phyloP scores from a whole-genome alignment of 495 filamentous ascomycete genomes.

The Daldinia vernicosa region DNA sequence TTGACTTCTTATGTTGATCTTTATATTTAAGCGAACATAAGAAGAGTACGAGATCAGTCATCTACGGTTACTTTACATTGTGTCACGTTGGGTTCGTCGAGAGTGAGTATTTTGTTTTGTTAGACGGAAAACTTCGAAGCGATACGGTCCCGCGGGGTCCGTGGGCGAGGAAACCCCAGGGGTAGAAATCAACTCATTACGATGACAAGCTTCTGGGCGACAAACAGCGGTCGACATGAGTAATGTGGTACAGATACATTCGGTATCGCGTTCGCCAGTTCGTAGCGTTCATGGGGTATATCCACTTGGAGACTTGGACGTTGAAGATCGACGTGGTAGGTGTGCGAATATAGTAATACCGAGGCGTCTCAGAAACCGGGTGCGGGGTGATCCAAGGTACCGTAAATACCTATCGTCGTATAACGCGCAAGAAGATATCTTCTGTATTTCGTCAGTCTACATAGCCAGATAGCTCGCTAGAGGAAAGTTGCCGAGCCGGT shows the following conservation, averaged over 20 bases:
- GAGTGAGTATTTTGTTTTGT: not conserved
- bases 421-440: not conserved
- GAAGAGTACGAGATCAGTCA: not conserved
- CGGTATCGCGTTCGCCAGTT: no score
- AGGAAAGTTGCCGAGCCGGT: not conserved
- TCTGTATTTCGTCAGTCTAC: not conserved
- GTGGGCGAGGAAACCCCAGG: not conserved
- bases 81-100: not conserved
- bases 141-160: not conserved
- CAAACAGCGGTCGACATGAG: not conserved
- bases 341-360: conserved; percentile 4
- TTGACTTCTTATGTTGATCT: not conserved
- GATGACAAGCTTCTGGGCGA: not conserved
- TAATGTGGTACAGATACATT: not conserved
- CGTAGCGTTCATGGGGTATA: not conserved
- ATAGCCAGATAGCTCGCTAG: no score
- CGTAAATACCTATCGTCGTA: no score
- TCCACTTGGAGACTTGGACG: not conserved
- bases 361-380: not conserved
- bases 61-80: not conserved
- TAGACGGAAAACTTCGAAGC: not conserved
- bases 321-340: not conserved
- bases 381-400: no score
- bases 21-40: not conserved
- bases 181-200: not conserved